Evolutionary conservation across 257 asterid genomes (phyloP), one percentile per base, ranked within the genome.

Genomic region (Cruciata laevipes): DNA sequence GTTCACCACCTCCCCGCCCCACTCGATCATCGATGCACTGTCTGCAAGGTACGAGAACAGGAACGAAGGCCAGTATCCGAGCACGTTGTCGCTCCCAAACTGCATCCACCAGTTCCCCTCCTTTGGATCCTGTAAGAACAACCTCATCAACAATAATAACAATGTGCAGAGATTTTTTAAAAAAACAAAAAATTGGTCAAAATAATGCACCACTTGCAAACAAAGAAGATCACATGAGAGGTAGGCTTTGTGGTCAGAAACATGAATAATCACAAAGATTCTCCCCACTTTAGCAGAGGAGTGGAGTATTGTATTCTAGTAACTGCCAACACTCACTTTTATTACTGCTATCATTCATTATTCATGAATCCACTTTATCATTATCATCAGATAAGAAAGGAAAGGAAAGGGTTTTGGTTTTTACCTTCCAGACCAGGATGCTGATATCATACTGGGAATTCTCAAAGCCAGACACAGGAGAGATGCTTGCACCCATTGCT

Each of bases 51-150:
- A 82, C 9, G 97, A 88, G 77, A 90, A 90, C 84, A 90, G 75
- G 90, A 88, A 86, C 14, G 97, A 86, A 20, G 97, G 97, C 97
- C 97, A 90, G 59, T 90, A 90, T 3, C 97, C 97, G 56, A 90
- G 37, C 21, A 88, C 89, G 44, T 88, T 84, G 79, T 73, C 96
- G n/a, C 72, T 82, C 21, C 97, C 97, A 66, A 86, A 90, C 66
- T 90, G 96, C 96, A 90, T 86, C 97, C 97, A 90, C 97, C 97
- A 90, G 64, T 90, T 74, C 25, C 96, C 97, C 75, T 88, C 89
- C 75, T 84, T 88, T 33, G 92, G 93, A 76, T 90, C 97, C 97
- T 90, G 73, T n/a, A n/a, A n/a, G n/a, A n/a, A n/a, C 35, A 74
- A 17, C 2, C 13, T 40, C 49, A 53, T 18, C 23, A 53, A 3